Evolutionary conservation across 1,284 basidiomycete species (phyloP).

Genomic region (Malassezia furfur): DNA sequence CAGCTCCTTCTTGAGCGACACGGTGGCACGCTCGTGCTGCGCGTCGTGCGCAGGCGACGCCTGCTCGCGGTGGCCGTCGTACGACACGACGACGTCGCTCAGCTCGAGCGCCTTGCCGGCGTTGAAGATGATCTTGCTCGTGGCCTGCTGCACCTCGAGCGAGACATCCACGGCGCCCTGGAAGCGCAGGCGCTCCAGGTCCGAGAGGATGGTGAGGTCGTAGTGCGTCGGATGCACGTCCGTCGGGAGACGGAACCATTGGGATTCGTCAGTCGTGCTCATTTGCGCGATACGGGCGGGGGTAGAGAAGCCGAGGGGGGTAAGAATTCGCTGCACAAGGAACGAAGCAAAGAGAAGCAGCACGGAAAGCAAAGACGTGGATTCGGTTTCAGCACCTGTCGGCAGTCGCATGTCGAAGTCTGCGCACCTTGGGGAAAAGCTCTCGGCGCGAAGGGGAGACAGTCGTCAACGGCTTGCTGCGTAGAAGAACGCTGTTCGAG

Average conservation of each 20-base stretch:
- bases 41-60: slow-evolving; percentile 50
- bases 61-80: slow-evolving; percentile 54
- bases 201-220: slow-evolving; percentile 64
- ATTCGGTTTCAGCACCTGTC: slow-evolving; percentile 4
- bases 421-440: slow-evolving; percentile 2
- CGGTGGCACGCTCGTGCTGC: slow-evolving; percentile 20
- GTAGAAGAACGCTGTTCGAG: not conserved
- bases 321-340: not conserved
- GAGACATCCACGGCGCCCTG: slow-evolving; percentile 69
- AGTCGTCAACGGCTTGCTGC: not conserved
- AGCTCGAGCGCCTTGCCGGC: slow-evolving; percentile 59
- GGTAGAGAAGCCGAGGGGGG: not conserved
- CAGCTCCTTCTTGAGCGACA: slow-evolving; percentile 13
- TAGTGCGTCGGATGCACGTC: slow-evolving; percentile 70
- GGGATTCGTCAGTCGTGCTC: slow-evolving; percentile 14
- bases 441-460: not conserved
- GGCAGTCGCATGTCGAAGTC: not conserved
- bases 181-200: slow-evolving; percentile 64
- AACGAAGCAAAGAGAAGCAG: not conserved
- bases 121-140: slow-evolving; percentile 42
- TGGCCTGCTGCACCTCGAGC: slow-evolving; percentile 61
- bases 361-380: not conserved
- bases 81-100: slow-evolving; percentile 58
- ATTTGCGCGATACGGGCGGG: not conserved
- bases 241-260: slow-evolving; percentile 63